Conservation (phyloP, 805 yeast species). For the Metschnikowia kunwiensis region DNA sequence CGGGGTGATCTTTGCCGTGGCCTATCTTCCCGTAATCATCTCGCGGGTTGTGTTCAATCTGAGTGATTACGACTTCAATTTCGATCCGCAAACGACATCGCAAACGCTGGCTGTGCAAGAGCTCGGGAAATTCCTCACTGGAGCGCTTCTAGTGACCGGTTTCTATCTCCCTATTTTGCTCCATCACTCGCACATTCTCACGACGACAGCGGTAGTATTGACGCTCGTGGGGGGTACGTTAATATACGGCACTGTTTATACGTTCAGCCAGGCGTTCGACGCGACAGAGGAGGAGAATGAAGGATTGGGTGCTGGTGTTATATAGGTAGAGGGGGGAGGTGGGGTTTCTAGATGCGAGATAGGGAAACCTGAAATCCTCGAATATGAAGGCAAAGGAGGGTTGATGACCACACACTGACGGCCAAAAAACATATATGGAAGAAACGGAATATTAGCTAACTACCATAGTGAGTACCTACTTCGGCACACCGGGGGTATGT, state of each 20-base stretch:
- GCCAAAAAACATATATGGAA: no score
- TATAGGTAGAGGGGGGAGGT: no score
- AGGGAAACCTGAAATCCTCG: no score
- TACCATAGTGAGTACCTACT: no score
- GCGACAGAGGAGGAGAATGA: slow-evolving; percentile 29
- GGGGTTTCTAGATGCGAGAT: no score
- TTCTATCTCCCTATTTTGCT: slow-evolving; percentile 68
- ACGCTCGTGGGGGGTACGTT: slow-evolving; percentile 81
- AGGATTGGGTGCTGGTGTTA: slow-evolving; percentile 16
- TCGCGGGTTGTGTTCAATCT: slow-evolving; percentile 31
- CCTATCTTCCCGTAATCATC: slow-evolving; percentile 38
- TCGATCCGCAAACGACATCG: slow-evolving; percentile 30
- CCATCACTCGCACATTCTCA: slow-evolving; percentile 70
- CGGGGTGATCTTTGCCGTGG: slow-evolving; percentile 40
- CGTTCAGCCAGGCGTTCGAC: slow-evolving; percentile 77
- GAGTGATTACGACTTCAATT: slow-evolving; percentile 42
- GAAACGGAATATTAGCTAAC: no score
- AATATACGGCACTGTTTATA: slow-evolving; percentile 78
- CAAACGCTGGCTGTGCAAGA: slow-evolving; percentile 50
- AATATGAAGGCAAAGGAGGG: no score
- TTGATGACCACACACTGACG: no score
- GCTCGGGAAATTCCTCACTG: slow-evolving; percentile 74
- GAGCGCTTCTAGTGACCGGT: slow-evolving; percentile 73
- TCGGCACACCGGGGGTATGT: no score
- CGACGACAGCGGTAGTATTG: slow-evolving; percentile 68